A percentile compares a stretch with the other conserved stretches of the same genome.
Conservation (phyloP, 1,139 yeast genomes). For the Lodderomyces orthopsilosis region DNA sequence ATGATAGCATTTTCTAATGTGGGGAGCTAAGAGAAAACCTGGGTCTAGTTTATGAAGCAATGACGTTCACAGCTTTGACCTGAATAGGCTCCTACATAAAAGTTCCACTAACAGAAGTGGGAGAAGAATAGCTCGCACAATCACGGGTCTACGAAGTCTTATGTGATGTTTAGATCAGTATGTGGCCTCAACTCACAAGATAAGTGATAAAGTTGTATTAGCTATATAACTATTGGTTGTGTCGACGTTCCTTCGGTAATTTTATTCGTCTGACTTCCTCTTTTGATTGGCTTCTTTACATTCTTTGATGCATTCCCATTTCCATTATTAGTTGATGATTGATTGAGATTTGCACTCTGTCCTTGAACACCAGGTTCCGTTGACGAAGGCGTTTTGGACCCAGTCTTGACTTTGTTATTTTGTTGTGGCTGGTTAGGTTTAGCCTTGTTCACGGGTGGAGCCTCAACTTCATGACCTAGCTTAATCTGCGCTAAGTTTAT, state of each 20-base stretch:
- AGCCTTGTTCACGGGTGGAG: slow-evolving; percentile 18
- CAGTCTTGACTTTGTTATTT: slow-evolving; percentile 1
- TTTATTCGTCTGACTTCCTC: slow-evolving; percentile 4
- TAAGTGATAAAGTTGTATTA: not conserved
- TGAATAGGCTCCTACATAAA: no score
- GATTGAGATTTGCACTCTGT: not conserved
- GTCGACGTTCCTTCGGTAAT: slow-evolving; percentile 7
- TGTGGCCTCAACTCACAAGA: no score
- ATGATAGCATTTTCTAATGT: no score
- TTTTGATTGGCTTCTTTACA: slow-evolving; percentile 3
- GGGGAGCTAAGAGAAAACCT: not conserved
- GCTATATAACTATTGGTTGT: slow-evolving; percentile 10
- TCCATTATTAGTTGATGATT: slow-evolving; percentile 3
- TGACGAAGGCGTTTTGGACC: not conserved
- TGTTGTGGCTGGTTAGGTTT: slow-evolving; percentile 7
- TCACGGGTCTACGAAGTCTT: not conserved
- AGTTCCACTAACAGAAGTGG: no score
- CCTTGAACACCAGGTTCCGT: not conserved
- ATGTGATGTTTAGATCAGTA: not conserved
- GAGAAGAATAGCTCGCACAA: no score
- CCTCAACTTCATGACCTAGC: slow-evolving; percentile 46
- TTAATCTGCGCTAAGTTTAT: slow-evolving; percentile 51
- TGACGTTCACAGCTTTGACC: no score
- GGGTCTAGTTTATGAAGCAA: no score
- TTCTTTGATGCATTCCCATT: slow-evolving; percentile 3